Evolutionary conservation across 2,329 filamentous ascomycete genomes (phyloP).

Genomic region (Neonectria neomacrospora): DNA sequence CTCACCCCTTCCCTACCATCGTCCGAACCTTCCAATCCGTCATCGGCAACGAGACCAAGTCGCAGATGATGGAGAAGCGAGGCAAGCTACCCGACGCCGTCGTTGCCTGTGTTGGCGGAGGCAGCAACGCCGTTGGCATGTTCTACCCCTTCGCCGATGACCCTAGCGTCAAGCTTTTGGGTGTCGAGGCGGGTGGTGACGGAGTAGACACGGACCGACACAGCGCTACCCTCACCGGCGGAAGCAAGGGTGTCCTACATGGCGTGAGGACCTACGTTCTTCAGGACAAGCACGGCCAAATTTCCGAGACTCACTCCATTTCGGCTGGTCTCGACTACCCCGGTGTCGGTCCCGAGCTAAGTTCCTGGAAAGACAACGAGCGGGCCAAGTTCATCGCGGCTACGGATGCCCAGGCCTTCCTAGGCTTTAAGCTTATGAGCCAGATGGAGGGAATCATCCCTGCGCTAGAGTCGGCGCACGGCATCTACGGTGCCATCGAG

Average conservation of each 20-base stretch:
- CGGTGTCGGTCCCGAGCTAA: conserved; percentile 92
- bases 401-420: conserved; percentile 90
- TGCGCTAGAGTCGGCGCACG: conserved; percentile 92
- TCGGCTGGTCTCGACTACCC: conserved; percentile 98
- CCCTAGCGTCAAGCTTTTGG: conserved; percentile 84
- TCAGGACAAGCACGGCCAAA: conserved; percentile 92
- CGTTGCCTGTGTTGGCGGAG: conserved; percentile 95
- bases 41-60: conserved; percentile 93
- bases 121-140: conserved; percentile 96
- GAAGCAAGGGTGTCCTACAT: conserved; percentile 92
- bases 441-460: conserved; percentile 97
- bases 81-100: conserved; percentile 95
- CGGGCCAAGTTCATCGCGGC: conserved; percentile 90
- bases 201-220: conserved; percentile 88
- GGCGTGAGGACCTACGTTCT: conserved; percentile 96
- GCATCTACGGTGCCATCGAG: conserved; percentile 88
- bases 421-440: conserved; percentile 84
- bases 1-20: conserved; percentile 97
- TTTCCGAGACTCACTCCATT: conserved; percentile 93
- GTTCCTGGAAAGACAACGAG: conserved; percentile 89
- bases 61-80: conserved; percentile 85
- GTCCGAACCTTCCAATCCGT: conserved; percentile 98
- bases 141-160: conserved; percentile 96
- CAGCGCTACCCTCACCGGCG: conserved; percentile 86
- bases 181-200: conserved; percentile 95